A percentile compares a stretch with the other conserved stretches of the same genome.
These are phyloP conservation scores for Tephrocybe sp. DNA, from an alignment of 768 basidiomycete species.

Conservation along the genomic window DNA sequence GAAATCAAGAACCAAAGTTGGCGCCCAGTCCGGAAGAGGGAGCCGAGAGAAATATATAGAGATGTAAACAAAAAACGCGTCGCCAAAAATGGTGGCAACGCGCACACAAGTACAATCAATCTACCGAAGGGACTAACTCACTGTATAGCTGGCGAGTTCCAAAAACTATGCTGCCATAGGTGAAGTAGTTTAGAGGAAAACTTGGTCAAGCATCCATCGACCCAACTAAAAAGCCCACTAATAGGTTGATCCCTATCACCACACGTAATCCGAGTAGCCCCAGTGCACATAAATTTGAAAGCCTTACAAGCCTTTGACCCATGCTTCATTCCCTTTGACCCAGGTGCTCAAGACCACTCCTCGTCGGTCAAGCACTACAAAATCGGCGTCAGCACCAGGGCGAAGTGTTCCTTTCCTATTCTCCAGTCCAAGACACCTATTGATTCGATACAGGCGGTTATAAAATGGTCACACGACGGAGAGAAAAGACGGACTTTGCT, in stretches of 20 bases:
- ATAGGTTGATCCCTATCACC: no score
- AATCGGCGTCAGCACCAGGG: conserved; percentile 83
- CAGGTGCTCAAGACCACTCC: conserved; percentile 71
- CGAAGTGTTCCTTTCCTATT: conserved; percentile 77
- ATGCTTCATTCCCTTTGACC: conserved; percentile 75
- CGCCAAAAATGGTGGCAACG: not conserved
- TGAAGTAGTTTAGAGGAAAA: no score
- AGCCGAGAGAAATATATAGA: no score
- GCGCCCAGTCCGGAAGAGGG: no score
- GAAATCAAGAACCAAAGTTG: not conserved
- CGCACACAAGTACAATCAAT: no score
- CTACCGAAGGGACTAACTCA: no score
- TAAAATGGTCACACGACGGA: not conserved
- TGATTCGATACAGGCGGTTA: not conserved
- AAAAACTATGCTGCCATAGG: no score
- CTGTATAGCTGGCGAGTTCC: no score
- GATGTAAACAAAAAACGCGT: conserved; percentile 12
- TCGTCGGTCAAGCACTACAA: conserved; percentile 68
- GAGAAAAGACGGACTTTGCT: conserved; percentile 52
- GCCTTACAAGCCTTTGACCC: conserved; percentile 36
- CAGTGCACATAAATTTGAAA: no score
- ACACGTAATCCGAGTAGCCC: no score
- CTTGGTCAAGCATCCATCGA: no score
- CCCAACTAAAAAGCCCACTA: no score
- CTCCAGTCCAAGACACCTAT: conserved; percentile 74